A percentile compares a stretch with the other conserved stretches of the same genome.
Conservation (phyloP, 306 rosid species). For the Prunus salicina region DNA sequence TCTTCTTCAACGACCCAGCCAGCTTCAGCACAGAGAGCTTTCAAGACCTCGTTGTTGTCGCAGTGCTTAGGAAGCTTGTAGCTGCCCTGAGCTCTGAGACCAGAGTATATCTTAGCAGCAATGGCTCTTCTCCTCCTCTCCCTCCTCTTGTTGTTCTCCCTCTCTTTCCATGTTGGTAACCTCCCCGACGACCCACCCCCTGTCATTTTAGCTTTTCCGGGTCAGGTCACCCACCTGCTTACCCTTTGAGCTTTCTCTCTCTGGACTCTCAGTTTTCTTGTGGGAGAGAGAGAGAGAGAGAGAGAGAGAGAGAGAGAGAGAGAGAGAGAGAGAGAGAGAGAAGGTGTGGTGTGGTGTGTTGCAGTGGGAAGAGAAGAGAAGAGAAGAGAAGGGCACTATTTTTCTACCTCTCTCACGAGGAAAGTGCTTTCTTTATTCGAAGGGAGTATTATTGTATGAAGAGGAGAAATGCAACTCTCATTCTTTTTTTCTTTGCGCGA, state of each 20-base stretch:
- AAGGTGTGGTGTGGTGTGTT: neutral
- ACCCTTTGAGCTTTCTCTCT: constrained; percentile 3
- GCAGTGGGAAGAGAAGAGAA: neutral
- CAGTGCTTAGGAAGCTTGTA: constrained; percentile 95
- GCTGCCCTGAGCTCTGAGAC: constrained; percentile 88
- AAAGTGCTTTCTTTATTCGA: constrained; percentile 27
- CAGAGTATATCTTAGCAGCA: constrained; percentile 87
- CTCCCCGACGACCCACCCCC: constrained; percentile 85
- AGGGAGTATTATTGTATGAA: constrained; percentile 10
- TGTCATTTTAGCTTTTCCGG: constrained; percentile 34
- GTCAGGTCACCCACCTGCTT: neutral
- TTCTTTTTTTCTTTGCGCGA: neutral
- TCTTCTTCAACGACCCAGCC: constrained; percentile 98
- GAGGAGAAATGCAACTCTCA: constrained; percentile 13
- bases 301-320: neutral
- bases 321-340: neutral
- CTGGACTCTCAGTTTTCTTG: neutral
- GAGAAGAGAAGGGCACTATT: neutral
- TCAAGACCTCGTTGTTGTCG: constrained; percentile 93
- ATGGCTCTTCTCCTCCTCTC: constrained; percentile 93
- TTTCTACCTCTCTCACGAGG: constrained; percentile 25
- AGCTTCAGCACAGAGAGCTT: constrained; percentile 87
- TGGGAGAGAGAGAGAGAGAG: neutral
- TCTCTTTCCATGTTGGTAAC: constrained; percentile 92
- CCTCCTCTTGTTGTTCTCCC: constrained; percentile 92